Evolutionary conservation across 305 asterid genomes (phyloP).

Genomic region (Salvia sclarea): DNA sequence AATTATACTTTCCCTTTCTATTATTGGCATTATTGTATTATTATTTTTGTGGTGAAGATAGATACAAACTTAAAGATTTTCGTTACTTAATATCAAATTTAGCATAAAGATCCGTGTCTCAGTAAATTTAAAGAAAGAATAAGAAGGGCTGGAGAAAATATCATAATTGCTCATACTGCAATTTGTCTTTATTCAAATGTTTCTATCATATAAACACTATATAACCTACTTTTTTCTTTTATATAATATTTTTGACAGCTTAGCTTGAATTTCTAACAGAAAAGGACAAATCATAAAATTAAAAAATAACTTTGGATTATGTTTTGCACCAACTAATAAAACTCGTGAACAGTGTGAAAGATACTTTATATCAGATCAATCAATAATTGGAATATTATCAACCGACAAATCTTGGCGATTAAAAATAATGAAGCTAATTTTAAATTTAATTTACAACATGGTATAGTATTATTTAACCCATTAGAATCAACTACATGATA

Average conservation of each 20-base stretch:
- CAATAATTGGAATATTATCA: slow-evolving; percentile 23
- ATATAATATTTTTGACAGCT: slow-evolving; percentile 11
- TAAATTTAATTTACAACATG: too few species aligned
- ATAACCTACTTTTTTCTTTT: background rate
- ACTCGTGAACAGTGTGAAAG: slow-evolving; percentile 9
- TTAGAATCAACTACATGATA: too few species aligned
- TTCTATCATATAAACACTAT: background rate
- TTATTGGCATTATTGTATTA: background rate
- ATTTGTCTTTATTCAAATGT: background rate
- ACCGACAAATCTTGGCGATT: slow-evolving; percentile 9
- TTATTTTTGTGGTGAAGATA: background rate
- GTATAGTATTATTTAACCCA: too few species aligned
- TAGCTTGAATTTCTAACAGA: slow-evolving; percentile 4
- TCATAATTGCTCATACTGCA: background rate
- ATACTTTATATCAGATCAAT: background rate
- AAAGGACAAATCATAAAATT: slow-evolving; percentile 8
- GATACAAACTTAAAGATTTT: background rate
- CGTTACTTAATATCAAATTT: background rate
- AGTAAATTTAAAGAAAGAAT: background rate
- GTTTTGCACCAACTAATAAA: slow-evolving; percentile 28
- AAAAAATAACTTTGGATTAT: slow-evolving; percentile 16
- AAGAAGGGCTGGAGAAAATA: background rate
- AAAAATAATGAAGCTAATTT: background rate
- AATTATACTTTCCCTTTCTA: background rate
- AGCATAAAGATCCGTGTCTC: background rate